A percentile compares a stretch with the other conserved stretches of the same genome.
Evolutionary conservation across 495 filamentous ascomycete genomes (phyloP).

Genomic region (Astrothelium macrocarpum): DNA sequence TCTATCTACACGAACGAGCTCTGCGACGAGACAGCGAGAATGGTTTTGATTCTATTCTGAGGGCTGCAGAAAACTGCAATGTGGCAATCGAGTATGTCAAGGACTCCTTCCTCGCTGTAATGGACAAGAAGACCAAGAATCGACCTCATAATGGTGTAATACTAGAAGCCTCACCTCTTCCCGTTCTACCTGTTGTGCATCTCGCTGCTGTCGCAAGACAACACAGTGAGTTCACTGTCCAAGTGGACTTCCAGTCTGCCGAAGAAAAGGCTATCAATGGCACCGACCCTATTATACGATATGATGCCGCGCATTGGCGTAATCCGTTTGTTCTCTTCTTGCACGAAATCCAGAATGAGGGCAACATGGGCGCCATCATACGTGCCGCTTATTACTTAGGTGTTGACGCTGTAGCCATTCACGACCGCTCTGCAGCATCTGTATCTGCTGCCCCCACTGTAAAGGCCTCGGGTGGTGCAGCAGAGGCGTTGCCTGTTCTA

Average conservation of each 20-base stretch:
- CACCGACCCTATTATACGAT: slow-evolving; percentile 32
- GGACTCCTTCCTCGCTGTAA: slow-evolving; percentile 47
- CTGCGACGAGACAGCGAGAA: slow-evolving; percentile 19
- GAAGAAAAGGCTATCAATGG: slow-evolving; percentile 70
- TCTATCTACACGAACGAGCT: slow-evolving; percentile 62
- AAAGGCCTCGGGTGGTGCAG: slow-evolving; percentile 79
- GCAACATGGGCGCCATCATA: slow-evolving; percentile 82
- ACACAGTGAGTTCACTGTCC: slow-evolving; percentile 32
- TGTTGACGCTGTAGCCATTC: slow-evolving; percentile 49
- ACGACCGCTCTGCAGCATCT: slow-evolving; percentile 46
- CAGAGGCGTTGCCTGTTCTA: slow-evolving; percentile 66
- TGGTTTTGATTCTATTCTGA: slow-evolving; percentile 40
- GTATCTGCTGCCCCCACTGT: slow-evolving; percentile 65
- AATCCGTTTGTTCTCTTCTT: slow-evolving; percentile 73
- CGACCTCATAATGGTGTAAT: slow-evolving; percentile 87
- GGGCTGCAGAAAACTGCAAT: slow-evolving; percentile 47
- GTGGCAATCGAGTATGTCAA: slow-evolving; percentile 45
- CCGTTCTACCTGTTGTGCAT: slow-evolving; percentile 55
- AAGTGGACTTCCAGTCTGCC: slow-evolving; percentile 54
- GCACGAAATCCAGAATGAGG: slow-evolving; percentile 75
- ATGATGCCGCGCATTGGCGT: slow-evolving; percentile 35
- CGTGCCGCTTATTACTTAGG: slow-evolving; percentile 81
- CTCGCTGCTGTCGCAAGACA: slow-evolving; percentile 40
- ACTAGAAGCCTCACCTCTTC: slow-evolving; percentile 77
- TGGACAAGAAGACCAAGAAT: slow-evolving; percentile 76